A percentile compares a stretch with the other conserved stretches of the same genome.
Evolutionary conservation across 768 basidiomycete species (phyloP).

Genomic region (Lactarius vividus): DNA sequence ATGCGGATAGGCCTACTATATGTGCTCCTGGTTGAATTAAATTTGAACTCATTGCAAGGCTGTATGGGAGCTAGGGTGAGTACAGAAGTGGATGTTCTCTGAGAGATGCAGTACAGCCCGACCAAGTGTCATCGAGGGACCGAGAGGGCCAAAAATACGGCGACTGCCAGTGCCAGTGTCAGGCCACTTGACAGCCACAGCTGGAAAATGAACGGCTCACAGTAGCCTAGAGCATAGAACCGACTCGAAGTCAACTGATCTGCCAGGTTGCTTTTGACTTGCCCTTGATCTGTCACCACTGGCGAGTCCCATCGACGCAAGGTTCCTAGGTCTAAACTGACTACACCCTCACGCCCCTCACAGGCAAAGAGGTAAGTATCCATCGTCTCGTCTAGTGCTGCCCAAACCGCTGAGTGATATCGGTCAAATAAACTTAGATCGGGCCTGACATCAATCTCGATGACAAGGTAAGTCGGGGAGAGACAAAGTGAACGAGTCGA

Average conservation of each 20-base stretch:
- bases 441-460: constrained; percentile 95
- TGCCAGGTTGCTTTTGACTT: not conserved
- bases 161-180: not conserved
- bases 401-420: not conserved
- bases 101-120: not conserved
- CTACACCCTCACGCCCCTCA: constrained; percentile 10
- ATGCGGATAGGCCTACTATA: too few species aligned
- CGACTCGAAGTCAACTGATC: not conserved
- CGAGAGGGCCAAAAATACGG: not conserved
- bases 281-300: constrained; percentile 10
- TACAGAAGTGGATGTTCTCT: too few species aligned
- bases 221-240: too few species aligned
- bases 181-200: too few species aligned
- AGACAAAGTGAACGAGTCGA: not conserved
- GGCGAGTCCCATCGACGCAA: constrained; percentile 33
- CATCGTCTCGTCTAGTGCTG: not conserved
- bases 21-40: too few species aligned
- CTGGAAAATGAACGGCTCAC: not conserved
- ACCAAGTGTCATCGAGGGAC: not conserved
- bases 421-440: constrained; percentile 48
- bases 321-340: constrained; percentile 46
- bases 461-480: constrained; percentile 65
- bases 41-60: too few species aligned
- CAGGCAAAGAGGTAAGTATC: constrained; percentile 88
- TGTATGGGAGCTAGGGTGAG: too few species aligned